phyloP scores from a whole-genome alignment of 768 basidiomycete genomes.

The Mrakia blollopis region DNA sequence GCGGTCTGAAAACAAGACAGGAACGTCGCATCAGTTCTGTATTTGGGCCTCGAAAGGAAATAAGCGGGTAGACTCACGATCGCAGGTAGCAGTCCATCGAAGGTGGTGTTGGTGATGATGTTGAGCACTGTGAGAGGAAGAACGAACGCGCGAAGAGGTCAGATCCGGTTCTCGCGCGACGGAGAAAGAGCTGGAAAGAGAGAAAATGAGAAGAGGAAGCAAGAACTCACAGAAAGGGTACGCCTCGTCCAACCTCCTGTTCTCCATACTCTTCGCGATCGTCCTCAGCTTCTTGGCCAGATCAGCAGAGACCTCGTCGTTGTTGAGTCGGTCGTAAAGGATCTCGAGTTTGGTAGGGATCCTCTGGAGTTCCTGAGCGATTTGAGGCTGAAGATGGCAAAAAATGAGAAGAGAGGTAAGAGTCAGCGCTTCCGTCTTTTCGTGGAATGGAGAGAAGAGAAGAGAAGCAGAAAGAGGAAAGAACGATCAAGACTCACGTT shows the following conservation, averaged over 20 bases:
- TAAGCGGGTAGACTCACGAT: too few relatives aligned
- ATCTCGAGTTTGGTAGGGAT: slow-evolving; percentile 32
- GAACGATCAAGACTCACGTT: slow-evolving; percentile 14
- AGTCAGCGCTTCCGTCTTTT: neutral
- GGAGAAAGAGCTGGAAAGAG: neutral
- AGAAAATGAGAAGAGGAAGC: neutral
- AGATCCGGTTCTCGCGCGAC: neutral
- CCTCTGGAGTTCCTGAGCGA: slow-evolving; percentile 27
- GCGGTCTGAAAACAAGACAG: too few relatives aligned
- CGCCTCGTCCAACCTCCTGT: slow-evolving; percentile 30
- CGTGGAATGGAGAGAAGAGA: neutral
- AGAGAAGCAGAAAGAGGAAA: neutral
- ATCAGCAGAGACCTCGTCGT: slow-evolving; percentile 30
- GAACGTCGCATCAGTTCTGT: too few relatives aligned
- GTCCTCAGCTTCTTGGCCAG: slow-evolving; percentile 23
- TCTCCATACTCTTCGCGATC: slow-evolving; percentile 33
- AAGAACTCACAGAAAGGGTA: slow-evolving; percentile 22
- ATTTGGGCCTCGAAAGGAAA: too few relatives aligned
- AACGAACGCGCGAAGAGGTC: neutral
- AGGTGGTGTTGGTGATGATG: slow-evolving; percentile 25
- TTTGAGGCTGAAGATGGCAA: slow-evolving; percentile 1
- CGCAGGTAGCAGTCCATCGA: slow-evolving; percentile 28
- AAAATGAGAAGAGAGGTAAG: neutral
- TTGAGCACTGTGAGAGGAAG: slow-evolving; percentile 16
- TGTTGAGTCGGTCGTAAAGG: slow-evolving; percentile 32